Conservation (phyloP, 2,329 filamentous ascomycete species). For the Dactylella cylindrospora region DNA sequence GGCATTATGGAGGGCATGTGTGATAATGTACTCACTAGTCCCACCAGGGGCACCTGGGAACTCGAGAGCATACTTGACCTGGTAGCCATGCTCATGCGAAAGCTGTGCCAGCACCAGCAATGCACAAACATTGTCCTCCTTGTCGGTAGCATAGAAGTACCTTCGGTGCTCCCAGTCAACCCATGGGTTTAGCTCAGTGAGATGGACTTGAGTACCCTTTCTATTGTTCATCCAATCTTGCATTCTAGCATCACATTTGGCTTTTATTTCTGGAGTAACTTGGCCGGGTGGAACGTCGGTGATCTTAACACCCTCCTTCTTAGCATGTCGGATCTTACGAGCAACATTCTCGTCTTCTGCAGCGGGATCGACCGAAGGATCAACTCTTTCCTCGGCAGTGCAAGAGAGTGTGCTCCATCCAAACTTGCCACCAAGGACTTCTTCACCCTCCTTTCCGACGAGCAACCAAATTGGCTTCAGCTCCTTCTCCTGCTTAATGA, state of each 20-base stretch:
- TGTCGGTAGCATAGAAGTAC: slow-evolving; percentile 78
- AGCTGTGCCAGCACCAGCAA: slow-evolving; percentile 83
- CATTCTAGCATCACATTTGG: slow-evolving; percentile 71
- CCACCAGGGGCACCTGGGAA: slow-evolving; percentile 85
- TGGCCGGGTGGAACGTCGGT: slow-evolving; percentile 63
- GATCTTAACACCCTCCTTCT: slow-evolving; percentile 81
- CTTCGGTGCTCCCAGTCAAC: slow-evolving; percentile 78
- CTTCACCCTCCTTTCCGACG: slow-evolving; percentile 74
- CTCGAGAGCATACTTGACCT: slow-evolving; percentile 94
- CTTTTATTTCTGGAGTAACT: slow-evolving; percentile 66
- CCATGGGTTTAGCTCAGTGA: slow-evolving; percentile 89
- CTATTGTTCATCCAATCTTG: slow-evolving; percentile 76
- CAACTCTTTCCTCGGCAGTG: slow-evolving; percentile 83
- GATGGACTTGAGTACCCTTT: slow-evolving; percentile 82
- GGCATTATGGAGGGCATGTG: slow-evolving; percentile 66
- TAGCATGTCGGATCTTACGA: slow-evolving; percentile 76
- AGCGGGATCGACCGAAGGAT: slow-evolving; percentile 68
- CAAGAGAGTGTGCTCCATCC: slow-evolving; percentile 88
- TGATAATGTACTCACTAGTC: slow-evolving; percentile 80
- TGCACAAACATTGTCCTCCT: slow-evolving; percentile 70
- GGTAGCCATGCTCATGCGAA: slow-evolving; percentile 78
- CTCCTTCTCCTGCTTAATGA: slow-evolving; percentile 68
- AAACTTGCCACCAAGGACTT: slow-evolving; percentile 74
- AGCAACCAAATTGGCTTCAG: slow-evolving; percentile 88
- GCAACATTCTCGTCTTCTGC: slow-evolving; percentile 67